Conservation (phyloP, 202 grass and related monocot genomes). For the Alloteropsis angusta region DNA sequence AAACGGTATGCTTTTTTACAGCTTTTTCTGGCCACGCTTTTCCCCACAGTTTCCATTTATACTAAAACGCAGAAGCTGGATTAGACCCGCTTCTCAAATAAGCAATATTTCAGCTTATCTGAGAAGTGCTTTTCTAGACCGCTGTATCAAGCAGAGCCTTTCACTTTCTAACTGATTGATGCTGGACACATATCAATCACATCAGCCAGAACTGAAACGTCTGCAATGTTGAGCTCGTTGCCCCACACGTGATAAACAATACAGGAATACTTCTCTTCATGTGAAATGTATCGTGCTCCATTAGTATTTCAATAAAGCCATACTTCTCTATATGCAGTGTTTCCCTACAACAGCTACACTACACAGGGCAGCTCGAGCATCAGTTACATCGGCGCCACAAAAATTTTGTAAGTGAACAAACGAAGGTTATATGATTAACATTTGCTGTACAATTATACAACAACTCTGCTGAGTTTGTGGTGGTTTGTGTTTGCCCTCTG, state of each 20-base stretch:
- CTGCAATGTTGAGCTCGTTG: not conserved
- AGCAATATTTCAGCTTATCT: too few relatives aligned
- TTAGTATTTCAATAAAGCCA: not conserved
- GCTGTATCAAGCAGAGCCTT: too few relatives aligned
- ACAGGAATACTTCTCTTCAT: not conserved
- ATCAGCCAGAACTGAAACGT: not conserved
- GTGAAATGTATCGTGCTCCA: not conserved
- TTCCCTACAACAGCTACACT: not conserved
- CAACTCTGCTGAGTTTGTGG: slow-evolving; percentile 14
- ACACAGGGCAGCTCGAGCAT: not conserved
- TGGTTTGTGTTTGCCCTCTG: slow-evolving; percentile 1
- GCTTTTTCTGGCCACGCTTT: too few relatives aligned
- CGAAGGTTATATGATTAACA: not conserved
- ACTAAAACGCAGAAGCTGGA: too few relatives aligned
- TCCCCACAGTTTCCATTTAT: too few relatives aligned
- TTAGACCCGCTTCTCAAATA: too few relatives aligned
- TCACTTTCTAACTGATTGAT: not conserved
- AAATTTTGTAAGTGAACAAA: not conserved
- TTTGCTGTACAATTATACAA: slow-evolving; percentile 52
- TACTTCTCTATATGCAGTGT: not conserved
- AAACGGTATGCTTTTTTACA: too few relatives aligned
- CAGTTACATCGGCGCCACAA: not conserved
- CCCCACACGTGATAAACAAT: not conserved
- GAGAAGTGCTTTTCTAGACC: not conserved
- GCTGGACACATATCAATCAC: not conserved